Evolutionary conservation across 495 filamentous ascomycete genomes (phyloP), one percentile per base, ranked within the genome.

Genomic region (Lindgomyces ingoldianus): DNA sequence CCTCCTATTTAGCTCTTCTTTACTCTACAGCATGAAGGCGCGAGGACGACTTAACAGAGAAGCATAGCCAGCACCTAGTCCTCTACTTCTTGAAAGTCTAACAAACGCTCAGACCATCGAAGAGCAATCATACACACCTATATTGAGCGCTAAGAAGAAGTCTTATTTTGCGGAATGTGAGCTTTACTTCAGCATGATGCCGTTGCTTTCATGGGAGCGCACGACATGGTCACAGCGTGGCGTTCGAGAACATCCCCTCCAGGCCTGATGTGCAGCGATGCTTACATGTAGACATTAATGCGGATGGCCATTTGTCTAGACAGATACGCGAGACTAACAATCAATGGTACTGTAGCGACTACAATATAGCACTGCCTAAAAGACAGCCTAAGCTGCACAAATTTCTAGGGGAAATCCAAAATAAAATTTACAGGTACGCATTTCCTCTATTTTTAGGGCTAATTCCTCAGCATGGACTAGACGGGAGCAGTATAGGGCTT

Each of bases 391-490:
- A 53, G 49, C 49, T 53, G 25, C 49, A 29, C 14, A 16, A 53
- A 8, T 27, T 53, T 53, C 49, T 30, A 53, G 49, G 49, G 19
- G 49, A 53, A 53, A 53, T 53, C 49, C 14, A 16, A 56, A 56
- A 56, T 19, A 24, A 41, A 56, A 56, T 56, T 21, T 56, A 56
- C 21, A 56, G 44, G 52, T 56, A 56, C 21, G 21, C 21, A 21
- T 56, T 56, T 56, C 52, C 52, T 56, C 52, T 21, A 56, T 56
- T 56, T 56, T 56, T 44, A 56, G 52, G 52, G 30, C 52, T 56
- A 9, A 39, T 36, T 56, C 52, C 52, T 56, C 16, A 30, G 27
- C 14, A 53, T 51, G 16, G 33, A 53, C n/a, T n/a, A n/a, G n/a
- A n/a, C n/a, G 25, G 27, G 25, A 53, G 49, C 19, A 56, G 52